Base-by-base conservation (phyloP, 2,329 filamentous ascomycete genomes). In the Cytospora paraplurivora region DNA sequence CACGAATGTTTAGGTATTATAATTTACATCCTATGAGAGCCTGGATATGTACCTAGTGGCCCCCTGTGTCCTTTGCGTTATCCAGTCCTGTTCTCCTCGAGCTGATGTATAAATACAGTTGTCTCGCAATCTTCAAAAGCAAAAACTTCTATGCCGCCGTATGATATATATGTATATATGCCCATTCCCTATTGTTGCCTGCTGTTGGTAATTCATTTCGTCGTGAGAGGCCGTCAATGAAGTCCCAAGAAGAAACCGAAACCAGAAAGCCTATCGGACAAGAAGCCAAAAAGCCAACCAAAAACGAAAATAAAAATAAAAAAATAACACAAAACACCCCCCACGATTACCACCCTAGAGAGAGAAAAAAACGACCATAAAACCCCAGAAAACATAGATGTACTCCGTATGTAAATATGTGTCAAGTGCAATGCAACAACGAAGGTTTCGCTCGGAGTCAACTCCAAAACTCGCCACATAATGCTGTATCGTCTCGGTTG, bases 131-230 rank as follows among this genome's bases (percentile, higher is more conserved):
- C n/a, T 47, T 47, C 44, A 17, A 55, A 53, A 54, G 50, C 50
- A 58, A 47, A 19, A 54, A 59, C 17, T 49, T 56, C 57, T 61
- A 63, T 56, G 51, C 62, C 62, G 51, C 62, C 44, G 49, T 34
- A 44, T 47, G 21, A 35, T 55, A 55, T 21, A 17, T 32, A 19
- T n/a, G 10, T 49, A 21, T 49, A 27, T 57, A 34, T 50, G 55
- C 37, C 35, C 15, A 19, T 19, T 11, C 55, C 19, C n/a, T 35
- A 11, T 19, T 62, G 60, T 63, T 62, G 56, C 56, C 51, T 65
- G 63, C 47, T 63, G 56, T 35, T 58, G 51, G 34, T 58, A 56
- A 65, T 59, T 65, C 63, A 34, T 65, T 32, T 51, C 63, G 60
- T 65, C 63, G 44, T 65, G 52, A 59, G 32, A 38, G 61, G 51